Evolutionary conservation across 164 flowering plant species (phyloP).

Genomic region (Taxillus chinensis): DNA sequence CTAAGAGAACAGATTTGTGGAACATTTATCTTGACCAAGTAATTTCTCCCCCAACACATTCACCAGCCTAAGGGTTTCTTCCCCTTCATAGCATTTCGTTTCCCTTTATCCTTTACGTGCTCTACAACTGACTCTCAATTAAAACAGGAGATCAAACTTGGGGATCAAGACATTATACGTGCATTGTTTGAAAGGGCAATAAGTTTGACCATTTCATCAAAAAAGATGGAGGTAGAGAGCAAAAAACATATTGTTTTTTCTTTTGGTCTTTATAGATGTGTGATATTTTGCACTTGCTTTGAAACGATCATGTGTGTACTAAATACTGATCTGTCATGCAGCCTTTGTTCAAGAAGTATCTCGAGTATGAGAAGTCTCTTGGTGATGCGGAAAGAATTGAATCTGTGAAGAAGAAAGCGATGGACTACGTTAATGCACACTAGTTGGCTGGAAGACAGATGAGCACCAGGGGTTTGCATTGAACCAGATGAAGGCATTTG

Average conservation of each 20-base stretch:
- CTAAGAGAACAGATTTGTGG: conserved; percentile 92
- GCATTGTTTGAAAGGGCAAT: conserved; percentile 81
- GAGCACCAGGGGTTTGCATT: too few species aligned
- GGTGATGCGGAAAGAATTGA: conserved; percentile 71
- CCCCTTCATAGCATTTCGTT: neutral
- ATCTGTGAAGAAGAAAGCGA: conserved; percentile 62
- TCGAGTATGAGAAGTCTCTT: conserved; percentile 55
- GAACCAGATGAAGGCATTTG: too few species aligned
- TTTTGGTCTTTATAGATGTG: neutral
- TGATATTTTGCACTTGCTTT: neutral
- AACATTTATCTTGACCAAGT: conserved; percentile 88
- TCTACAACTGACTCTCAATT: neutral
- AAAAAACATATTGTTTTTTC: neutral
- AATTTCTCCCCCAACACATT: conserved; percentile 7
- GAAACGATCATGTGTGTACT: neutral
- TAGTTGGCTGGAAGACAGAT: too few species aligned
- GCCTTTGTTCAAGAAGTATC: conserved; percentile 83
- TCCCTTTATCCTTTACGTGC: neutral
- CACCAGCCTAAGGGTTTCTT: neutral
- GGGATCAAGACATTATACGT: conserved; percentile 58
- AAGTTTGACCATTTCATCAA: conserved; percentile 59
- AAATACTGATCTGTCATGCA: conserved; percentile 22
- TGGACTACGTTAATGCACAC: conserved; percentile 41
- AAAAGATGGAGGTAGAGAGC: conserved; percentile 67
- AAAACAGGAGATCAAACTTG: conserved; percentile 69